phyloP scores from a whole-genome alignment of 2,329 filamentous ascomycete species.

The Hypoxylon sp. region DNA sequence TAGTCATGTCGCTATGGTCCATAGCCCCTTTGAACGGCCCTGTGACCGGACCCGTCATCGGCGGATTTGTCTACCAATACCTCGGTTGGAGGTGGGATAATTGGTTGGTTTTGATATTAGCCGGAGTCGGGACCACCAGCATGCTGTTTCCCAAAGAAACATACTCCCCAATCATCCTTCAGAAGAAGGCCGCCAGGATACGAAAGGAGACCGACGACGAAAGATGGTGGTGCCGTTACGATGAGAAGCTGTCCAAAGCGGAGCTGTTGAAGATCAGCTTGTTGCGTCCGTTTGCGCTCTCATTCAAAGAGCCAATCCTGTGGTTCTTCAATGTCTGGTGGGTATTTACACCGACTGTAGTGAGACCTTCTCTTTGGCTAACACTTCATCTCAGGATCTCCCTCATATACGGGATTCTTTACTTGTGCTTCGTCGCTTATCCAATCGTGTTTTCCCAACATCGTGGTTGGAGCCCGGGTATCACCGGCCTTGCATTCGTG shows the following conservation, averaged over 20 bases:
- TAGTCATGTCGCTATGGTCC: slow-evolving; percentile 87
- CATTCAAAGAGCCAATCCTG: slow-evolving; percentile 84
- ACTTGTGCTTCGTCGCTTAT: slow-evolving; percentile 92
- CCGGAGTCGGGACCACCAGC: slow-evolving; percentile 72
- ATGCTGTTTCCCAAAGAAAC: slow-evolving; percentile 79
- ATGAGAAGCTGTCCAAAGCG: slow-evolving; percentile 75
- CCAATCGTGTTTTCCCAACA: slow-evolving; percentile 83
- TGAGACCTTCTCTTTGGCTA: neutral
- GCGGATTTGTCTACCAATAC: slow-evolving; percentile 83
- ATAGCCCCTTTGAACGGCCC: slow-evolving; percentile 85
- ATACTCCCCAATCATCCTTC: slow-evolving; percentile 79
- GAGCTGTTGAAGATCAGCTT: slow-evolving; percentile 82
- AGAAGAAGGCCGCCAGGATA: slow-evolving; percentile 73
- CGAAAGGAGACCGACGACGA: slow-evolving; percentile 79
- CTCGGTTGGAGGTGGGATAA: slow-evolving; percentile 91
- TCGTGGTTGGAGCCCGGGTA: slow-evolving; percentile 82
- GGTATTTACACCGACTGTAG: slow-evolving; percentile 39
- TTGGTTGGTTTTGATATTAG: slow-evolving; percentile 83
- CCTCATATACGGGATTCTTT: slow-evolving; percentile 87
- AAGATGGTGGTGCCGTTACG: slow-evolving; percentile 85
- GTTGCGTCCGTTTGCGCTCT: slow-evolving; percentile 82
- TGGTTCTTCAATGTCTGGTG: slow-evolving; percentile 79
- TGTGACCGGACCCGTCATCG: slow-evolving; percentile 77
- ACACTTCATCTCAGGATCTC: slow-evolving; percentile 71
- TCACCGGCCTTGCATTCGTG: slow-evolving; percentile 83